A percentile compares a stretch with the other conserved stretches of the same genome.
Conservation (phyloP, 169 alveolate species). For the Plasmodium sp. region DNA sequence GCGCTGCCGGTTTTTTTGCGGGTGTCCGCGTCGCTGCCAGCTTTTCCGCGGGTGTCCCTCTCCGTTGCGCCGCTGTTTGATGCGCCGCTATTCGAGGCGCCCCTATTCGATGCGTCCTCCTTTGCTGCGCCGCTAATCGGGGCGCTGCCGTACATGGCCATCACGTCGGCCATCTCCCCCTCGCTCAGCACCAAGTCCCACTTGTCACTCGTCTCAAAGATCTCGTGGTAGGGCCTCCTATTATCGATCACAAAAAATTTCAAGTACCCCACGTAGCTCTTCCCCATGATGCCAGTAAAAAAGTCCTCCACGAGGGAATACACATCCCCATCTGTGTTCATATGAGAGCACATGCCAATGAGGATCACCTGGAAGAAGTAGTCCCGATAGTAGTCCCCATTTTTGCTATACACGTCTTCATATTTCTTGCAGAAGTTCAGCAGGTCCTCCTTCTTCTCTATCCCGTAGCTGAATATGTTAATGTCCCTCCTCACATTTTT, state of each 20-base stretch:
- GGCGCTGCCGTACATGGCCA: constrained; percentile 3
- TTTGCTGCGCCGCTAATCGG: background rate
- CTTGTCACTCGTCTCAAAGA: constrained; percentile 14
- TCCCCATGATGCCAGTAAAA: constrained; percentile 12
- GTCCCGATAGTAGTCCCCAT: constrained; percentile 40
- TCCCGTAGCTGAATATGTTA: constrained; percentile 35
- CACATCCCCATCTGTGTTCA: constrained; percentile 37
- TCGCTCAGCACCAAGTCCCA: constrained; percentile 60
- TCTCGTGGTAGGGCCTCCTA: constrained; percentile 52
- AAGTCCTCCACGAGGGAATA: constrained; percentile 10
- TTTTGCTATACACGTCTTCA: constrained; percentile 38
- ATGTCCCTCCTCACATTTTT: constrained; percentile 37
- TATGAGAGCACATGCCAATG: constrained; percentile 48
- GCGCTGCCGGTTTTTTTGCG: background rate
- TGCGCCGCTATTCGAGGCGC: no score
- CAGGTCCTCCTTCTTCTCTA: constrained; percentile 50
- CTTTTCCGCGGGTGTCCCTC: background rate
- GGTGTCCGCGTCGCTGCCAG: background rate
- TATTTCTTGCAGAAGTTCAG: constrained; percentile 21
- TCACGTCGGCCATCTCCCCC: constrained; percentile 9
- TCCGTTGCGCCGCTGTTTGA: background rate
- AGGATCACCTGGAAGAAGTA: constrained; percentile 32
- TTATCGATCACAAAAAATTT: constrained; percentile 57
- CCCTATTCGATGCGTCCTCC: no score
- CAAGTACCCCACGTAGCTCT: constrained; percentile 17